These are phyloP conservation scores for Phytophthora pini DNA, from an alignment of 352 stramenopile genomes.

Conservation along the genomic window DNA sequence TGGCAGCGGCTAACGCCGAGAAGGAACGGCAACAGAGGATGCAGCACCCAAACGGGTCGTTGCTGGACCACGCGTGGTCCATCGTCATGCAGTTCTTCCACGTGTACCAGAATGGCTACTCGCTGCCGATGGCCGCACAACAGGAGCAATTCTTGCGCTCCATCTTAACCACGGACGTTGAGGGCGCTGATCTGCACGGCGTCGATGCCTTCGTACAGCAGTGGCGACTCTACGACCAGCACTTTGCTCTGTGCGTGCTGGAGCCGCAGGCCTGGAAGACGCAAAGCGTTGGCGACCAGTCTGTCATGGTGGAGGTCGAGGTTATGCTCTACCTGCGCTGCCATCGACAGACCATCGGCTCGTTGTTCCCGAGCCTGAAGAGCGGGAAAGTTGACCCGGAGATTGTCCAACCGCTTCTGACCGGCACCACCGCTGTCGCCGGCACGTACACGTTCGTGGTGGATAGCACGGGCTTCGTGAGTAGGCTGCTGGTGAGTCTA, in stretches of 20 bases:
- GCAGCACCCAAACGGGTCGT: slow-evolving; percentile 13
- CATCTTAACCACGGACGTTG: slow-evolving; percentile 33
- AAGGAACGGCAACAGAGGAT: slow-evolving; percentile 19
- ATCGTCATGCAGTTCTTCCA: slow-evolving; percentile 39
- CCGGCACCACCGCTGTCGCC: slow-evolving; percentile 23
- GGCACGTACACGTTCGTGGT: slow-evolving; percentile 41
- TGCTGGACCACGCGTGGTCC: slow-evolving; percentile 25
- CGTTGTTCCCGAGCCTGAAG: slow-evolving; percentile 40
- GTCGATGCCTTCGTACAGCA: slow-evolving; percentile 39
- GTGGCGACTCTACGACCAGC: slow-evolving; percentile 35
- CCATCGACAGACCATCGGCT: slow-evolving; percentile 29
- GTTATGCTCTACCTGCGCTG: slow-evolving; percentile 42
- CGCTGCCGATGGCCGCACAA: slow-evolving; percentile 5
- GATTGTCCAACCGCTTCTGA: slow-evolving; percentile 27
- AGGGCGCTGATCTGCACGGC: slow-evolving; percentile 21
- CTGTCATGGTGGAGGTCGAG: slow-evolving; percentile 36
- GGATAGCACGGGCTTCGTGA: slow-evolving; percentile 32
- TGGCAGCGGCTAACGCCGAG: slow-evolving; percentile 4
- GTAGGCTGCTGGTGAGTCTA: slow-evolving; percentile 29
- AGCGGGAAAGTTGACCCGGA: slow-evolving; percentile 17
- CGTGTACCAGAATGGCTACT: slow-evolving; percentile 43
- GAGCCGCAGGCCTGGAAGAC: slow-evolving; percentile 35
- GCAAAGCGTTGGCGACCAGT: slow-evolving; percentile 23
- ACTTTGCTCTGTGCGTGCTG: slow-evolving; percentile 30
- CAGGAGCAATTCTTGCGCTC: slow-evolving; percentile 40